Conservation (phyloP, 495 filamentous ascomycete genomes). For the Podospora fimiseda region DNA sequence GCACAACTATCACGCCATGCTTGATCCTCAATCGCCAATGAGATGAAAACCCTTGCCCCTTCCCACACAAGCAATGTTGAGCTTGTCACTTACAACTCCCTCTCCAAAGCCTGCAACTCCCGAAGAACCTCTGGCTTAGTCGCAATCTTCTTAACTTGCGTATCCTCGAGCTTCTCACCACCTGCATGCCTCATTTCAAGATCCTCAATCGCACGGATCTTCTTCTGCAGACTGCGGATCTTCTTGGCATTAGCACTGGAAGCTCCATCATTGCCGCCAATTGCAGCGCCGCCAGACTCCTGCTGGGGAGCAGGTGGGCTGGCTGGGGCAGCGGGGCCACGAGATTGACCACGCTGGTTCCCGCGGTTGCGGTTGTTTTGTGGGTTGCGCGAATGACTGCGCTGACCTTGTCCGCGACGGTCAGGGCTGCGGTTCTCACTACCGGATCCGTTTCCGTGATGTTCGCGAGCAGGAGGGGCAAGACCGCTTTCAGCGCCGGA, state of each 20-base stretch:
- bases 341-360: constrained; percentile 35
- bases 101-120: constrained; percentile 58
- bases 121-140: constrained; percentile 77
- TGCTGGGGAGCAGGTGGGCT: constrained; percentile 21
- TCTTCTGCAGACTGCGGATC: constrained; percentile 84
- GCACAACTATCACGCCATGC: no score
- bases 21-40: no score
- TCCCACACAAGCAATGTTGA: no score
- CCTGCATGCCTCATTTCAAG: constrained; percentile 90
- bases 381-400: constrained; percentile 54
- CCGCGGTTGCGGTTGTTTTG: constrained; percentile 38
- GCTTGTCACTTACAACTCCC: no score
- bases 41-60: no score
- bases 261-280: constrained; percentile 30
- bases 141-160: constrained; percentile 95
- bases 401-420: constrained; percentile 45
- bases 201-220: constrained; percentile 94
- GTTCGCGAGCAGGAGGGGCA: constrained; percentile 36
- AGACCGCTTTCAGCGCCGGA: constrained; percentile 27
- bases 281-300: constrained; percentile 30
- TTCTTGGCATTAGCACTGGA: constrained; percentile 67
- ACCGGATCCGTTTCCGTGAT: constrained; percentile 31
- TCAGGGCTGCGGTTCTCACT: constrained; percentile 59
- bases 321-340: constrained; percentile 33
- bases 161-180: constrained; percentile 95